Evolutionary conservation across 1,284 basidiomycete genomes (phyloP).

Genomic region (Exobasidium rhododendri): DNA sequence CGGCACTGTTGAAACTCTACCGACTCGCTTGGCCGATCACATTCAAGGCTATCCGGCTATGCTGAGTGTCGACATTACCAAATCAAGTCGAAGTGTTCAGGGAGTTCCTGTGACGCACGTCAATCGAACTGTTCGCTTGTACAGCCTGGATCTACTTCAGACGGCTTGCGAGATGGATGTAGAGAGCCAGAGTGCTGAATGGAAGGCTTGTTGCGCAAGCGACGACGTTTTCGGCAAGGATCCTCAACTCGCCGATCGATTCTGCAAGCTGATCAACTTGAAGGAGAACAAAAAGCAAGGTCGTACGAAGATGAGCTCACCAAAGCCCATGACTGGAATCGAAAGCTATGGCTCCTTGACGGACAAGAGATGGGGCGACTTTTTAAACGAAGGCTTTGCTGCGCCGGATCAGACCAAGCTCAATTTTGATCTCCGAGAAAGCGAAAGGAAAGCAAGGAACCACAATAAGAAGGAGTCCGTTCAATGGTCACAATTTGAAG

Average conservation of each 20-base stretch:
- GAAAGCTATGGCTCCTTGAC: slow-evolving; percentile 29
- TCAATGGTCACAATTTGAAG: slow-evolving; percentile 47
- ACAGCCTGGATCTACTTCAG: slow-evolving; percentile 47
- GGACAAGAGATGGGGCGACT: slow-evolving; percentile 46
- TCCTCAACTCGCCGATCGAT: slow-evolving; percentile 47
- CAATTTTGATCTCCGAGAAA: slow-evolving; percentile 48
- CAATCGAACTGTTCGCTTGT: slow-evolving; percentile 43
- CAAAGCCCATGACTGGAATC: background rate
- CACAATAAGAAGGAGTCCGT: slow-evolving; percentile 29
- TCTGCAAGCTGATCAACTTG: slow-evolving; percentile 48
- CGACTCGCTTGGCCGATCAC: slow-evolving; percentile 40
- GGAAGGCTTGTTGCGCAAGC: slow-evolving; percentile 30
- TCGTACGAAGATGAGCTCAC: background rate
- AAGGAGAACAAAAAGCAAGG: slow-evolving; percentile 15
- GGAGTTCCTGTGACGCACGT: slow-evolving; percentile 47
- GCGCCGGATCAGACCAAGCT: slow-evolving; percentile 47
- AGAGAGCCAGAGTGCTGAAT: slow-evolving; percentile 27
- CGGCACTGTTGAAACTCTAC: slow-evolving; percentile 28
- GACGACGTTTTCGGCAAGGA: slow-evolving; percentile 28
- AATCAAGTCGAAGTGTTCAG: slow-evolving; percentile 27
- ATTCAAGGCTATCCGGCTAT: slow-evolving; percentile 43
- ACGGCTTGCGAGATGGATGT: slow-evolving; percentile 38
- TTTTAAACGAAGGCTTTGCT: slow-evolving; percentile 42
- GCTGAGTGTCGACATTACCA: slow-evolving; percentile 31
- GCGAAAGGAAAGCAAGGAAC: slow-evolving; percentile 30